Conservation (phyloP, 306 rosid species). For the Luffa aegyptiaca region DNA sequence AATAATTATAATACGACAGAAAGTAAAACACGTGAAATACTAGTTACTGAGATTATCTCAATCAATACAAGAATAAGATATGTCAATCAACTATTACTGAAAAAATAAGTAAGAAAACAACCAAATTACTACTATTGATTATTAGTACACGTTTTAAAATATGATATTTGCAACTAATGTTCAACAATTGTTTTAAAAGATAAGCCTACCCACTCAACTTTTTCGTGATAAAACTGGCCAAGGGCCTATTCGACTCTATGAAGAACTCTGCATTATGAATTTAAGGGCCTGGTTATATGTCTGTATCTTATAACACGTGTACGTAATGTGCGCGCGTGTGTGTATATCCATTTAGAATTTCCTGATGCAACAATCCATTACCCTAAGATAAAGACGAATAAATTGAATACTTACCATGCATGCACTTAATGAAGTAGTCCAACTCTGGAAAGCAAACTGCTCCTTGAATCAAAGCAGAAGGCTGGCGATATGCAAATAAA, state of each 20-base stretch:
- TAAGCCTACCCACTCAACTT: neutral
- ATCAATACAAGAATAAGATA: neutral
- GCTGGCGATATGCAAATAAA: slow-evolving; percentile 72
- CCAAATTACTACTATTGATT: neutral
- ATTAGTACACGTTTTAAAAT: neutral
- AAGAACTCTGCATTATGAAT: neutral
- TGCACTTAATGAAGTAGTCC: slow-evolving; percentile 73
- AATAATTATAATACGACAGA: neutral
- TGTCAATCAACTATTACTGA: neutral
- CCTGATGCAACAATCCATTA: neutral
- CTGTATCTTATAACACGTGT: neutral
- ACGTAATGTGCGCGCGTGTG: neutral
- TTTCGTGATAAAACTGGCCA: neutral
- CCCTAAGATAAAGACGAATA: neutral
- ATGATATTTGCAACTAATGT: neutral
- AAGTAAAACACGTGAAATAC: neutral
- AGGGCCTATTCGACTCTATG: neutral
- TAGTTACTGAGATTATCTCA: neutral
- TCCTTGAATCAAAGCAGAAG: slow-evolving; percentile 53
- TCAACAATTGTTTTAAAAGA: neutral
- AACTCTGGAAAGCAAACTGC: slow-evolving; percentile 62
- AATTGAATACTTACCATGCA: slow-evolving; percentile 66
- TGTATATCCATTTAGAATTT: neutral
- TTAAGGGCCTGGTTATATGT: neutral
- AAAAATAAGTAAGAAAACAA: neutral